These are phyloP conservation scores for Thalia dealbata DNA, from an alignment of 176 grass and related monocot species.

Conservation along the genomic window DNA sequence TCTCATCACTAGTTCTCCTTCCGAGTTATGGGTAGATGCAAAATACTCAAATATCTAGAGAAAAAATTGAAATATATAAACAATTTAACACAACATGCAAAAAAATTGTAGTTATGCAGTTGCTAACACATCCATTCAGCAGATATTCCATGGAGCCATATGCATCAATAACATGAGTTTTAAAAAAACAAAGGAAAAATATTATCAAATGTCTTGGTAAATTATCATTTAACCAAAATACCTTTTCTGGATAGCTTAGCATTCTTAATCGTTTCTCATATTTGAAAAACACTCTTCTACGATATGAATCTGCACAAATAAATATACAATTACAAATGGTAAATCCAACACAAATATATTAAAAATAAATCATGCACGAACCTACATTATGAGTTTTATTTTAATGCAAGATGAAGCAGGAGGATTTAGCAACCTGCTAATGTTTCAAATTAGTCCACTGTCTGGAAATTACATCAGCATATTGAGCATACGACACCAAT, in stretches of 20 bases:
- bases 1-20: conserved; percentile 68
- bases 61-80: conserved; percentile 11
- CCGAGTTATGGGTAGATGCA: conserved; percentile 38
- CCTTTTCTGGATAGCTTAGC: conserved; percentile 83
- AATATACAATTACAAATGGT: background rate
- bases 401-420: background rate
- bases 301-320: conserved; percentile 49
- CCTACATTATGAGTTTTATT: background rate
- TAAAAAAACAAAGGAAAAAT: too few relatives aligned
- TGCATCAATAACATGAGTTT: too few relatives aligned
- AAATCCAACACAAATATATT: background rate
- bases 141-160: too few relatives aligned
- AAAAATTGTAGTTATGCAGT: too few relatives aligned
- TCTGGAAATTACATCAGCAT: background rate
- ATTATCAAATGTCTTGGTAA: background rate
- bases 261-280: conserved; percentile 89
- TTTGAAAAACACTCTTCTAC: conserved; percentile 90
- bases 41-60: conserved; percentile 89
- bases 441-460: background rate
- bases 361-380: background rate
- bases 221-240: background rate
- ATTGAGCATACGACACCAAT: background rate
- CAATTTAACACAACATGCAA: background rate
- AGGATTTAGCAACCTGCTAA: background rate
- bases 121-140: too few relatives aligned